Evolutionary conservation across 441 rosid genomes (phyloP), one percentile per base, ranked within the genome.

Genomic region (Pelargonium citronellum): DNA sequence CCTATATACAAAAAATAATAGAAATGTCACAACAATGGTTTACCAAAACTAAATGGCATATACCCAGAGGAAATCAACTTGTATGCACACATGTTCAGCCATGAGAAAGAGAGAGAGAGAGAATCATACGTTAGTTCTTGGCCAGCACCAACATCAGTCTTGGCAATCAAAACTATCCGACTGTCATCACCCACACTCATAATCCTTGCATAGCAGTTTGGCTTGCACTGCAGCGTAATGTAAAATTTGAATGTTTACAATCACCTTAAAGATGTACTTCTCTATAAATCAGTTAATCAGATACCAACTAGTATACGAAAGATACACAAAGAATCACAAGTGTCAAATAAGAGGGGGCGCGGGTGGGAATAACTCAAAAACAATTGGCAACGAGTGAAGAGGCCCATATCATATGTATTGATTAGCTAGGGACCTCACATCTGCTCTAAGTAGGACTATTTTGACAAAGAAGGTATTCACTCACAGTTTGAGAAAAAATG

Each of bases 161-260:
- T 92, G n/a, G 98, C 98, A 75, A 95, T 87, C 67, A 91, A 92
- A 76, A 95, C 91, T 49, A 95, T 87, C 65, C 95, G 87, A 78
- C 86, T 90, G 74, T 91, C 89, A 53, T 85, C 87, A 6, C 96
- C 92, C 39, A 84, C 79, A 67, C 90, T 87, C 86, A 91, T 71
- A 69, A 95, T 90, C 82, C 99, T 89, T 11, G 97, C 95, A 67
- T 88, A 94, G 84, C 96, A 91, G 79, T 94, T 92, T n/a, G 96
- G 97, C 91, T 78, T 89, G 73, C 99, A 94, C 97, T 94, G 91
- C 80, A 87, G 11, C 63, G 13, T 10, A 39, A 41, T 9, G 46
- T 39, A 60, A 65, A 53, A 58, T 43, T 71, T 39, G 46, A 41
- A 41, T 41, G 46, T 41, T 41, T 41, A 41, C 12, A 41, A 41